Conservation (phyloP, 371 early-diverging fungal species). For the Globomyces sp. region DNA sequence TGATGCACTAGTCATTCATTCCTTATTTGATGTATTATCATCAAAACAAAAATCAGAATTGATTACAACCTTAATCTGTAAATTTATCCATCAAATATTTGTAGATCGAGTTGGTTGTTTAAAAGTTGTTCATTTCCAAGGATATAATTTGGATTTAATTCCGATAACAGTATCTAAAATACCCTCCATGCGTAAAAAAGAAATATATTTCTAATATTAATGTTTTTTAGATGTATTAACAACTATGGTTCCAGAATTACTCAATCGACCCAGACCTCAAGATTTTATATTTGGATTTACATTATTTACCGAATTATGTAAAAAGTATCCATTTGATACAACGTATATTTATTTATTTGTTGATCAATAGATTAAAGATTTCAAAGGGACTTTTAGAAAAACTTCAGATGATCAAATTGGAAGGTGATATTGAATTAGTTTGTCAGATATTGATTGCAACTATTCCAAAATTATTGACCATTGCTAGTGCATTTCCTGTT, state of each 20-base stretch:
- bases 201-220: background rate
- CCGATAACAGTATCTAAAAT: slow-evolving; percentile 12
- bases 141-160: slow-evolving; percentile 14
- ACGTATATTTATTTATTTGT: background rate
- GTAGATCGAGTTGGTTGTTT: slow-evolving; percentile 10
- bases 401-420: background rate
- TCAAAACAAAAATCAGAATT: background rate
- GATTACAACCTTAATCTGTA: slow-evolving; percentile 2
- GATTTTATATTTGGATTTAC: background rate
- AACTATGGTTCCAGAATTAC: slow-evolving; percentile 7
- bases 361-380: background rate
- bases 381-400: background rate
- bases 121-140: slow-evolving; percentile 18
- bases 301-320: background rate
- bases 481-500: no score
- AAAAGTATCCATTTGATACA: slow-evolving; percentile 2
- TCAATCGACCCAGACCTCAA: background rate
- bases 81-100: slow-evolving; percentile 21
- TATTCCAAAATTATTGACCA: no score
- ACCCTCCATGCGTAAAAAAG: slow-evolving; percentile 18
- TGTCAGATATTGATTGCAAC: no score
- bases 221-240: background rate
- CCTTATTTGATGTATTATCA: background rate
- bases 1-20: slow-evolving; percentile 1
- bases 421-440: background rate